Evolutionary conservation across 2,329 filamentous ascomycete genomes (phyloP).

Genomic region (Aspergillus neotritici): DNA sequence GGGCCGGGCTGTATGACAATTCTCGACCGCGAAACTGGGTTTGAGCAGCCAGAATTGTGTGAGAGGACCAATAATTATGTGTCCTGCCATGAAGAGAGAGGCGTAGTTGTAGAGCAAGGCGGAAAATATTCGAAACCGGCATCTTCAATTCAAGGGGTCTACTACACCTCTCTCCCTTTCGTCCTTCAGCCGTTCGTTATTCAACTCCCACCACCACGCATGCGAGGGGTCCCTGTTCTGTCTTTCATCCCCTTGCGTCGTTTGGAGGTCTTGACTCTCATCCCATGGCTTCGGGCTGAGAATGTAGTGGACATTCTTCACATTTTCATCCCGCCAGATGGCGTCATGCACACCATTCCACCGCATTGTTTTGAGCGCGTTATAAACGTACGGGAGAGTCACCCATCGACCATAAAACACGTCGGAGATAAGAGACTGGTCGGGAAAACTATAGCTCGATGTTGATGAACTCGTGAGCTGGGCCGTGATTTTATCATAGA

Average conservation of each 20-base stretch:
- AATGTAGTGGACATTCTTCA: conserved; percentile 61
- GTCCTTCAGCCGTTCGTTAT: conserved; percentile 43
- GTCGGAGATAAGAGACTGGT: conserved; percentile 52
- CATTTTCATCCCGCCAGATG: conserved; percentile 56
- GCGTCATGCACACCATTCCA: conserved; percentile 50
- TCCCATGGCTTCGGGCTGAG: conserved; percentile 60
- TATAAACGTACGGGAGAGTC: conserved; percentile 56
- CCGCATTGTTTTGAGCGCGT: conserved; percentile 54
- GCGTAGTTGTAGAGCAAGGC: no score
- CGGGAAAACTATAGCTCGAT: conserved; percentile 53
- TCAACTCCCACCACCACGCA: conserved; percentile 54
- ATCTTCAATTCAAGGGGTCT: neutral
- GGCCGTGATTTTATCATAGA: conserved; percentile 49
- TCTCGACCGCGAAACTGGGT: no score
- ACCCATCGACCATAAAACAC: conserved; percentile 53
- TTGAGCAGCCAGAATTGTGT: no score
- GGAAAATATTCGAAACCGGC: neutral
- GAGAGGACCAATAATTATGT: no score
- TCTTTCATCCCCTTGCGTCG: conserved; percentile 4
- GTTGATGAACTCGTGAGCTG: conserved; percentile 44
- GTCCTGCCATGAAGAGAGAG: no score
- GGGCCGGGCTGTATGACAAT: no score
- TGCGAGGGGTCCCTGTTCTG: conserved; percentile 45
- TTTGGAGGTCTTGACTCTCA: conserved; percentile 29
- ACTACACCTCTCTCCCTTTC: conserved; percentile 35